These are phyloP conservation scores for Salix arbutifolia DNA, from an alignment of 345 rosid species.

Conservation along the genomic window DNA sequence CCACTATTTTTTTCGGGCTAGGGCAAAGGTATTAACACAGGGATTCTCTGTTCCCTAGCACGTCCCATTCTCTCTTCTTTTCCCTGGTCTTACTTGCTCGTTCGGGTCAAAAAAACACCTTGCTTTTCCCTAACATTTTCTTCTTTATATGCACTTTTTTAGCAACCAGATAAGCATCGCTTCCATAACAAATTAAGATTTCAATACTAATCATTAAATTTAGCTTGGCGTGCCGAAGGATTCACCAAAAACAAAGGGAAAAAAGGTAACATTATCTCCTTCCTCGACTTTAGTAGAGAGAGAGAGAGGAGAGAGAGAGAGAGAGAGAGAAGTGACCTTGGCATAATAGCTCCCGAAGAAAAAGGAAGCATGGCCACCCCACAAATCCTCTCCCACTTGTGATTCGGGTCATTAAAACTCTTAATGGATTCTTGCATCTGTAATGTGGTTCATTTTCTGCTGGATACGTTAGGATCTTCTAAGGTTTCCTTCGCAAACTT, in stretches of 20 bases:
- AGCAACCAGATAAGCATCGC: slow-evolving; percentile 29
- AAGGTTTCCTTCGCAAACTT: neutral
- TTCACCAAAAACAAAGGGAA: slow-evolving; percentile 8
- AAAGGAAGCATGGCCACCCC: slow-evolving; percentile 9
- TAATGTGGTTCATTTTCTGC: neutral
- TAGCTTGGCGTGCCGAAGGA: slow-evolving; percentile 26
- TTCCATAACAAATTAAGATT: slow-evolving; percentile 12
- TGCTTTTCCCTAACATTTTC: slow-evolving; percentile 1
- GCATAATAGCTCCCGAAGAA: slow-evolving; percentile 8
- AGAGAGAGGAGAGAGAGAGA: neutral
- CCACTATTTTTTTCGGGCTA: slow-evolving; percentile 4
- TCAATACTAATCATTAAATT: slow-evolving; percentile 25
- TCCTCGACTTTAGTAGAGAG: neutral
- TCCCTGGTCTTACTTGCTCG: slow-evolving; percentile 6
- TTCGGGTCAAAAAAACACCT: slow-evolving; percentile 27
- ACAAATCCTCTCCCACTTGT: slow-evolving; percentile 17
- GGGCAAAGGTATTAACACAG: neutral
- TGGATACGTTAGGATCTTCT: neutral
- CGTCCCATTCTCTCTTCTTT: neutral
- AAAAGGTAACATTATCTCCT: neutral
- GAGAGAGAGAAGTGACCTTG: neutral
- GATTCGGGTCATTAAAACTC: slow-evolving; percentile 15
- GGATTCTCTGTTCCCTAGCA: neutral
- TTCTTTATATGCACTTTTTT: slow-evolving; percentile 11
- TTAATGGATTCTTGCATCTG: slow-evolving; percentile 13